phyloP scores from a whole-genome alignment of 768 basidiomycete species.

The Crassisporium funariophilum region DNA sequence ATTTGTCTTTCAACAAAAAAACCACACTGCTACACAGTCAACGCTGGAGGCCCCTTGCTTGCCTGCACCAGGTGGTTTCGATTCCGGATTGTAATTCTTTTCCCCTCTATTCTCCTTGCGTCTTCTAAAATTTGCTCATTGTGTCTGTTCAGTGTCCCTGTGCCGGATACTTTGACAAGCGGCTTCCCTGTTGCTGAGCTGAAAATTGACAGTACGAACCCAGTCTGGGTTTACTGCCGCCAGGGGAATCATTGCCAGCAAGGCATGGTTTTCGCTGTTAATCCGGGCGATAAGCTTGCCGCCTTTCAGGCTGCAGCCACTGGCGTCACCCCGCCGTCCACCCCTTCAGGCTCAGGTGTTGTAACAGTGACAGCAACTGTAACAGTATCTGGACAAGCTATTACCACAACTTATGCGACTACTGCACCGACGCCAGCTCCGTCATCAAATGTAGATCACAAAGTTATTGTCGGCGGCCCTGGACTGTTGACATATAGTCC shows the following conservation, averaged over 20 bases:
- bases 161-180: conserved; percentile 40
- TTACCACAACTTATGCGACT: conserved; percentile 20
- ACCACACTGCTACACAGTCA: conserved; percentile 63
- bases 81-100: conserved; percentile 53
- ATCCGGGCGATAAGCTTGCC: conserved; percentile 54
- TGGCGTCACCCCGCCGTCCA: conserved; percentile 26
- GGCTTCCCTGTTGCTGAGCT: conserved; percentile 50
- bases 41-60: conserved; percentile 51
- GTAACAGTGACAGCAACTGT: conserved; percentile 28
- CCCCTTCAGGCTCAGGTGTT: conserved; percentile 25
- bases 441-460: conserved; percentile 31
- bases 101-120: not conserved
- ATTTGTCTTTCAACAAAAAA: conserved; percentile 58
- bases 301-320: conserved; percentile 58
- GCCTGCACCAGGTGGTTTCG: conserved; percentile 46
- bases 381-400: conserved; percentile 34
- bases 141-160: conserved; percentile 41
- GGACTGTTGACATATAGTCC: conserved; percentile 41
- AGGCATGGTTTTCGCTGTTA: conserved; percentile 71
- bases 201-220: conserved; percentile 36
- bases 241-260: conserved; percentile 55
- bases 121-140: too few species aligned
- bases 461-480: conserved; percentile 44
- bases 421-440: conserved; percentile 19
- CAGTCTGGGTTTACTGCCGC: conserved; percentile 62